Percentiles rank a stretch among this genome's conserved stretches.
Evolutionary conservation across 805 yeast species (phyloP).

Genomic region (Phaffomyces thermotolerans): DNA sequence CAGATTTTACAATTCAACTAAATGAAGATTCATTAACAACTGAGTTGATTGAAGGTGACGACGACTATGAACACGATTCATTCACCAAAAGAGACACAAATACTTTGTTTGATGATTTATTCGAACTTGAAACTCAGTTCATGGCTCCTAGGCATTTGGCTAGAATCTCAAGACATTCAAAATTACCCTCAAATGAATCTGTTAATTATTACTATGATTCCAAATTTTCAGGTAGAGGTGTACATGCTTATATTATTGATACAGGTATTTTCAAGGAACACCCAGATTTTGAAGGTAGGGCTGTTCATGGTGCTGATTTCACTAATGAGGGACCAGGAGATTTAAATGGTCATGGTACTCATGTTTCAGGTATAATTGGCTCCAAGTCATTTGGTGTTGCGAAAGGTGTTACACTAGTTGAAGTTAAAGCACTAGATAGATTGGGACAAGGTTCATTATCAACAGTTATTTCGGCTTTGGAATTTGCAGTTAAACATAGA

Average conservation of each 20-base stretch:
- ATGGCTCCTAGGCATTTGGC: constrained; percentile 64
- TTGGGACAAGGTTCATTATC: constrained; percentile 67
- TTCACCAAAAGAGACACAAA: neutral
- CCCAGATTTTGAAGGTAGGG: constrained; percentile 60
- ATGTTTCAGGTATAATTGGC: constrained; percentile 85
- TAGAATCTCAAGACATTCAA: constrained; percentile 46
- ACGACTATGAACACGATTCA: constrained; percentile 23
- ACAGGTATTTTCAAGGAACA: constrained; percentile 66
- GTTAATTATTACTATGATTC: constrained; percentile 43
- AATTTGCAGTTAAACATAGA: constrained; percentile 59
- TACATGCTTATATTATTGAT: constrained; percentile 73
- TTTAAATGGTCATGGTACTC: constrained; percentile 85
- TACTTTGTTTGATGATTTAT: neutral
- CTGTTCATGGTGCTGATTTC: constrained; percentile 50
- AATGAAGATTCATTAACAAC: constrained; percentile 29
- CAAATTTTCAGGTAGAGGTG: constrained; percentile 45
- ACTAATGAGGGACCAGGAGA: constrained; percentile 56
- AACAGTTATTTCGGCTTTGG: constrained; percentile 58
- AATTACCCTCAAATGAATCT: constrained; percentile 25
- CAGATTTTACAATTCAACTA: constrained; percentile 56
- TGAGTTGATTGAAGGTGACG: constrained; percentile 23
- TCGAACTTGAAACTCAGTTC: constrained; percentile 25
- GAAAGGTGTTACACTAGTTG: constrained; percentile 56
- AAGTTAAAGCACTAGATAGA: constrained; percentile 65
- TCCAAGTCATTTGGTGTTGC: constrained; percentile 80